These are phyloP conservation scores for Chondrostereum purpureum DNA, from an alignment of 1,284 basidiomycete species.

Conservation along the genomic window DNA sequence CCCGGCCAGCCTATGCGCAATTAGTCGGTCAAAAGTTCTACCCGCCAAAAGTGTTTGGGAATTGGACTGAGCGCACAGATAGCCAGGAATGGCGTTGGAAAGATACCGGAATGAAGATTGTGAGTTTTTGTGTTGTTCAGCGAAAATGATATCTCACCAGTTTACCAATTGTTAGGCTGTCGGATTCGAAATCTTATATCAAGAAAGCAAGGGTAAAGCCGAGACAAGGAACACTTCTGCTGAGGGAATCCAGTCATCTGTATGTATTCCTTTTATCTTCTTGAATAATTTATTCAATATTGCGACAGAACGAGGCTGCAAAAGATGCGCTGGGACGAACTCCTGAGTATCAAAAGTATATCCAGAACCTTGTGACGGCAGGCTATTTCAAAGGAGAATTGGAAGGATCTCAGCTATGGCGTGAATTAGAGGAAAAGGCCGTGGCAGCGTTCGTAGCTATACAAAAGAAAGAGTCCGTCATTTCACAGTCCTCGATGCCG, in stretches of 20 bases:
- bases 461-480: constrained; percentile 58
- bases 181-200: constrained; percentile 92
- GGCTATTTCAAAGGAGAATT: constrained; percentile 76
- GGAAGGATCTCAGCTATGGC: constrained; percentile 74
- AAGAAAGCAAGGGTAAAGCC: constrained; percentile 61
- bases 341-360: constrained; percentile 61
- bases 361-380: constrained; percentile 52
- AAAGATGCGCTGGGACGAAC: constrained; percentile 62
- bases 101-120: constrained; percentile 88
- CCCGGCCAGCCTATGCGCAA: constrained; percentile 89
- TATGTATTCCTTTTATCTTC: constrained; percentile 23
- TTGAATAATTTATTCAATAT: not conserved
- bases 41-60: constrained; percentile 85
- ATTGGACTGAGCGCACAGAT: constrained; percentile 59
- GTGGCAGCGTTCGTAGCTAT: constrained; percentile 58
- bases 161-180: constrained; percentile 51
- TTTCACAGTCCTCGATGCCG: not conserved
- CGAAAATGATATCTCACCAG: not conserved
- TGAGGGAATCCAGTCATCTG: constrained; percentile 39
- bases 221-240: constrained; percentile 28
- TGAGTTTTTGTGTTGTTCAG: constrained; percentile 31
- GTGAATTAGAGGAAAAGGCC: constrained; percentile 64
- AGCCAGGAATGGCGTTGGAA: constrained; percentile 66
- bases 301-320: constrained; percentile 54
- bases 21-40: constrained; percentile 87